Evolutionary conservation across 2,329 filamentous ascomycete species (phyloP).

Genomic region (Arthrinium puccinioides): DNA sequence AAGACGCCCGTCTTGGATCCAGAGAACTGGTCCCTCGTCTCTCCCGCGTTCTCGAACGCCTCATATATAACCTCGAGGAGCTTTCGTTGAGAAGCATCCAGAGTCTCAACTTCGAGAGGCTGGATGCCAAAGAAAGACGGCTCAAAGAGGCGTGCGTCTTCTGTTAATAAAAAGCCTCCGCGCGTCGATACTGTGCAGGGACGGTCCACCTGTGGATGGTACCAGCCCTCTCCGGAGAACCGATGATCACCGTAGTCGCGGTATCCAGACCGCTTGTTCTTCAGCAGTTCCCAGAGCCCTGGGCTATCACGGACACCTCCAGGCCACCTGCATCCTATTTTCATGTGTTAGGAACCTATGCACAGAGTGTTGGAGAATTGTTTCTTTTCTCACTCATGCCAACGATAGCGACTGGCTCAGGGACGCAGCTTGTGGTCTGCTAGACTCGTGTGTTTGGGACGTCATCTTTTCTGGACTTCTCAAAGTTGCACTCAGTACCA

Average conservation of each 20-base stretch:
- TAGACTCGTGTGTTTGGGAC: no score
- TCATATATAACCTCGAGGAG: conserved; percentile 29
- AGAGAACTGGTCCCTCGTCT: conserved; percentile 5
- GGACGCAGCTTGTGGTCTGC: no score
- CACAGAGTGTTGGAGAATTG: background rate
- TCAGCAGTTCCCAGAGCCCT: conserved; percentile 14
- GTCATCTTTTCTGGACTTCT: background rate
- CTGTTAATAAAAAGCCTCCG: conserved; percentile 21
- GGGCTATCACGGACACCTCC: conserved; percentile 9
- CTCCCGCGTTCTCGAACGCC: conserved; percentile 13
- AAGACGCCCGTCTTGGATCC: conserved; percentile 13
- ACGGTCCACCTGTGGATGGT: conserved; percentile 7
- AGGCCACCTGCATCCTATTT: conserved; percentile 14
- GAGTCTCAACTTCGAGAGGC: conserved; percentile 17
- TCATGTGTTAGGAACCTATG: background rate
- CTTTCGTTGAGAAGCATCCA: conserved; percentile 24
- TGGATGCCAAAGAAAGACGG: conserved; percentile 22
- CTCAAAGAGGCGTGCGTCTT: conserved; percentile 19
- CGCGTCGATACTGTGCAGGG: conserved; percentile 5
- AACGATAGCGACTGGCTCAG: conserved; percentile 3
- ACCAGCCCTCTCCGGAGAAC: conserved; percentile 14
- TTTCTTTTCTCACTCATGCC: background rate
- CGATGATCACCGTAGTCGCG: conserved; percentile 8
- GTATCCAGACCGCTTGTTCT: conserved; percentile 9
- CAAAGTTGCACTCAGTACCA: background rate